Evolutionary conservation across 768 basidiomycete genomes (phyloP).

Genomic region (Termitomyces sp.): DNA sequence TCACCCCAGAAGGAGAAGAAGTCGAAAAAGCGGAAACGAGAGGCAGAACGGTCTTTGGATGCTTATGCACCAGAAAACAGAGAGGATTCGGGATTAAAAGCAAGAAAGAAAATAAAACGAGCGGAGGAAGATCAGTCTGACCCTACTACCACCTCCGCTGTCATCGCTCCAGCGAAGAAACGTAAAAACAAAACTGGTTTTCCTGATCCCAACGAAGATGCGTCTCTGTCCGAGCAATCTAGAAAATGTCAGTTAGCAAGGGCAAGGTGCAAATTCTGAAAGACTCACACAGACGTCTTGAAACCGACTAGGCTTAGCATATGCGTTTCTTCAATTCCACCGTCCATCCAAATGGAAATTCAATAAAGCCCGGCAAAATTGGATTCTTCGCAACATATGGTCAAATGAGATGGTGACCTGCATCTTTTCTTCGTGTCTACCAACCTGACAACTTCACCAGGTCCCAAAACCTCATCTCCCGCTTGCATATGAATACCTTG

Average conservation of each 20-base stretch:
- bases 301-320: conserved; percentile 31
- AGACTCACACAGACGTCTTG: not conserved
- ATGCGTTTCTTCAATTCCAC: conserved; percentile 50
- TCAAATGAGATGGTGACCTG: conserved; percentile 37
- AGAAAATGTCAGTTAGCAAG: conserved; percentile 30
- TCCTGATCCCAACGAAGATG: conserved; percentile 35
- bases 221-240: conserved; percentile 29
- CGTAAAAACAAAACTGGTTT: conserved; percentile 39
- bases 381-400: conserved; percentile 65
- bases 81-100: conserved; percentile 11
- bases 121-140: conserved; percentile 1
- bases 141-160: conserved; percentile 2
- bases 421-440: not conserved
- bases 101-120: conserved; percentile 13
- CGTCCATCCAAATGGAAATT: conserved; percentile 59
- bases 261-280: not conserved
- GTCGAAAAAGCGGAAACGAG: conserved; percentile 18
- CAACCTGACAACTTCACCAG: conserved; percentile 21
- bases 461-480: conserved; percentile 46
- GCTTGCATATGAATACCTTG: conserved; percentile 39
- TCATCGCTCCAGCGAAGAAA: conserved; percentile 21
- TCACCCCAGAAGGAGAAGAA: conserved; percentile 9
- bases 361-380: conserved; percentile 70
- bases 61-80: conserved; percentile 1
- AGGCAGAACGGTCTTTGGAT: conserved; percentile 5